A percentile compares a stretch with the other conserved stretches of the same genome.
Conservation (phyloP, 257 asterid genomes). For the Avicennia marina region DNA sequence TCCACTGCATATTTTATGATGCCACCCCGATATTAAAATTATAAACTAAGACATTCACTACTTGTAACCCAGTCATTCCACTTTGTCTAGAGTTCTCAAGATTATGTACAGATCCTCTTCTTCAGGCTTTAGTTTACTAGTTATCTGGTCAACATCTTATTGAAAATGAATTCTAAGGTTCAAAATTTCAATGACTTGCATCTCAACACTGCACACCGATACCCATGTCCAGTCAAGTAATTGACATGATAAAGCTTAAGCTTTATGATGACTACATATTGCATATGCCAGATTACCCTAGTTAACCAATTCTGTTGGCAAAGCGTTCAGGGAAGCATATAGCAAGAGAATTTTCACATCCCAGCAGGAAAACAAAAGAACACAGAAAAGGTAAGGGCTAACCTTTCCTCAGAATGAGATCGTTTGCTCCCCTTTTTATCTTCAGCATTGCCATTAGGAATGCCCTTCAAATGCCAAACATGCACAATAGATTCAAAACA, state of each 20-base stretch:
- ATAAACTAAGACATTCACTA: background rate
- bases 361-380: background rate
- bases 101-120: background rate
- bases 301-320: background rate
- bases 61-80: background rate
- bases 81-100: background rate
- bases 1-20: background rate
- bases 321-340: background rate
- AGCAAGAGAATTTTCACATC: background rate
- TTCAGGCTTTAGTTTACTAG: background rate
- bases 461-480: conserved; percentile 49
- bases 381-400: background rate
- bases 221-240: background rate
- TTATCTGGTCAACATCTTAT: background rate
- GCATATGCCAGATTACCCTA: background rate
- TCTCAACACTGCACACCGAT: background rate
- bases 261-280: background rate
- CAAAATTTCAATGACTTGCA: background rate
- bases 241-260: background rate
- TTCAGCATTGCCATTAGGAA: conserved; percentile 64
- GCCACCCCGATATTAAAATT: background rate
- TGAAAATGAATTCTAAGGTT: background rate
- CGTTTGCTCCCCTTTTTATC: conserved; percentile 85
- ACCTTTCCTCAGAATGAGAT: conserved; percentile 80
- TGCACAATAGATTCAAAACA: conserved; percentile 19